Percentiles rank a stretch among this genome's conserved stretches.
phyloP scores from a whole-genome alignment of 768 basidiomycete species.

The Phylloporus rhodoxanthus region DNA sequence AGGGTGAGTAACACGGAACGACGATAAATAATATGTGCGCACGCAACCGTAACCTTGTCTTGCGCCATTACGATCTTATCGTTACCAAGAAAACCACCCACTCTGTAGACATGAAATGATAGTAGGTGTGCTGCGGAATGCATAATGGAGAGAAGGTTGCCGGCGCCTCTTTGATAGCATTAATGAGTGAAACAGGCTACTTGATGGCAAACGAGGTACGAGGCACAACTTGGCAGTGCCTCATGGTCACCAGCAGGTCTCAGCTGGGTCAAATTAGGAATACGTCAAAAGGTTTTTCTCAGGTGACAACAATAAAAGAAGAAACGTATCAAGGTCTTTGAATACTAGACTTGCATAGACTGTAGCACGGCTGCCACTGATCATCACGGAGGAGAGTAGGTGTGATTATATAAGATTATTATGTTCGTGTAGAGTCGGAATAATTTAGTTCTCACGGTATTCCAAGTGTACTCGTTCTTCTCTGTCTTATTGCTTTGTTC shows the following conservation, averaged over 20 bases:
- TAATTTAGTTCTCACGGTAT: slow-evolving; percentile 29
- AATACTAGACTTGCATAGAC: too few relatives aligned
- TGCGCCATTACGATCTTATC: slow-evolving; percentile 22
- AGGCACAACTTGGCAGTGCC: not conserved
- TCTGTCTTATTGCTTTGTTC: slow-evolving; percentile 2
- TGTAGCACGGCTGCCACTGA: not conserved
- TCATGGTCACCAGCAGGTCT: not conserved
- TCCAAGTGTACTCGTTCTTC: slow-evolving; percentile 3
- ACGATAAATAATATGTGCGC: not conserved
- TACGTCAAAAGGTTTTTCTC: not conserved
- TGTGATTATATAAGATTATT: slow-evolving; percentile 19
- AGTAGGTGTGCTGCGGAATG: not conserved
- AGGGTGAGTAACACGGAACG: not conserved
- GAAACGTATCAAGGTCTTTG: too few relatives aligned
- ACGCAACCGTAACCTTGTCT: slow-evolving; percentile 20
- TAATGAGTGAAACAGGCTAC: not conserved
- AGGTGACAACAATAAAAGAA: not conserved
- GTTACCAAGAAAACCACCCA: slow-evolving; percentile 22
- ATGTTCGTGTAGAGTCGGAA: slow-evolving; percentile 27
- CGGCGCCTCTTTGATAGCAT: not conserved
- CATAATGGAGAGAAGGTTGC: slow-evolving; percentile 1
- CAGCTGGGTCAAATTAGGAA: not conserved
- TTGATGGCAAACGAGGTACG: not conserved
- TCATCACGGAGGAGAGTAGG: not conserved
- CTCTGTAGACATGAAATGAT: slow-evolving; percentile 24